phyloP scores from a whole-genome alignment of 768 basidiomycete species.

The Crassisporium funariophilum region DNA sequence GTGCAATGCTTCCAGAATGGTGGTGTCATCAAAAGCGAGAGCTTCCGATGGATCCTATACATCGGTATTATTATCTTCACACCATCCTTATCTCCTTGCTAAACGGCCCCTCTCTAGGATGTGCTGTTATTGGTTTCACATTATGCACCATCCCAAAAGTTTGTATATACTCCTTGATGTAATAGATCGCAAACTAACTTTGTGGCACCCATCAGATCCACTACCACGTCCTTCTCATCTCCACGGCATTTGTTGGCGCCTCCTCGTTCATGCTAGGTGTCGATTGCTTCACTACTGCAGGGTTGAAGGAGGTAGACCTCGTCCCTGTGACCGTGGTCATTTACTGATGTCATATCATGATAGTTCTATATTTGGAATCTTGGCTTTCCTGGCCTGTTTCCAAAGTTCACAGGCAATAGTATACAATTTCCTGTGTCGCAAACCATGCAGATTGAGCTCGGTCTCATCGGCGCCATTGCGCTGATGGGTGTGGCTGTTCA shows the following conservation, averaged over 20 bases:
- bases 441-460: slow-evolving; percentile 92
- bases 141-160: slow-evolving; percentile 81
- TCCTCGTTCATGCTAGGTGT: slow-evolving; percentile 90
- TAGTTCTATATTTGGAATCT: slow-evolving; percentile 97
- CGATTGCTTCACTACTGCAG: slow-evolving; percentile 91
- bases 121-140: slow-evolving; percentile 77
- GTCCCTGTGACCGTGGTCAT: slow-evolving; percentile 9
- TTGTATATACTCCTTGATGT: slow-evolving; percentile 20
- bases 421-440: slow-evolving; percentile 85
- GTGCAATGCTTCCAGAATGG: slow-evolving; percentile 84
- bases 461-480: slow-evolving; percentile 80
- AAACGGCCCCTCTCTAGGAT: slow-evolving; percentile 43
- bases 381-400: slow-evolving; percentile 80
- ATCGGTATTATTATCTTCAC: slow-evolving; percentile 57
- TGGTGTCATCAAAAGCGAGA: slow-evolving; percentile 76
- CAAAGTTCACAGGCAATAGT: slow-evolving; percentile 65
- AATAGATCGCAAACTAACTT: slow-evolving; percentile 17
- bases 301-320: slow-evolving; percentile 79
- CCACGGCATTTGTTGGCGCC: slow-evolving; percentile 89
- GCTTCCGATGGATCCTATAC: slow-evolving; percentile 87
- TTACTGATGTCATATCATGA: slow-evolving; percentile 7
- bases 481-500: slow-evolving; percentile 91
- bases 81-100: slow-evolving; percentile 14
- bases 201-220: slow-evolving; percentile 52
- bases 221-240: slow-evolving; percentile 82